Conservation (phyloP, 164 flowering plant species). For the Hamamelis virginiana region DNA sequence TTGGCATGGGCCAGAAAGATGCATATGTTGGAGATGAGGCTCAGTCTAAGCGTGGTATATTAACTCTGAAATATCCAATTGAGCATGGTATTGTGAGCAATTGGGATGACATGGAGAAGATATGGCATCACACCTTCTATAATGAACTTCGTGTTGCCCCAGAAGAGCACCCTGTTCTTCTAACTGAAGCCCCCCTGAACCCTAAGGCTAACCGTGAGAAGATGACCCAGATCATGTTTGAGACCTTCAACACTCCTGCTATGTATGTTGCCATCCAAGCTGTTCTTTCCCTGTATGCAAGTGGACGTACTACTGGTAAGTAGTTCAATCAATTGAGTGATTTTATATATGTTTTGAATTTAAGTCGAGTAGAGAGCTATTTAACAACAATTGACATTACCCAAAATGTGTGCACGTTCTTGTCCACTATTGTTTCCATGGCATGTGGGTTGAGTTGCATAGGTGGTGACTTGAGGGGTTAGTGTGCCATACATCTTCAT, state of each 20-base stretch:
- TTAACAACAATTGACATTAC: too few relatives aligned
- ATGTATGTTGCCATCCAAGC: constrained; percentile 84
- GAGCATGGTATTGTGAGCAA: constrained; percentile 82
- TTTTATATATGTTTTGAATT: too few relatives aligned
- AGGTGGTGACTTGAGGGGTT: too few relatives aligned
- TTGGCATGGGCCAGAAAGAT: constrained; percentile 85
- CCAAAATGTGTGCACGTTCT: too few relatives aligned
- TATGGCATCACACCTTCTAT: constrained; percentile 79
- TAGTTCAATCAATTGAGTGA: background rate
- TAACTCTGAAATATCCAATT: constrained; percentile 70
- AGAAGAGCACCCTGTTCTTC: constrained; percentile 77
- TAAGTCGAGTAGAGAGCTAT: too few relatives aligned
- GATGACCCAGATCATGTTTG: constrained; percentile 83
- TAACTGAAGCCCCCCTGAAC: constrained; percentile 80
- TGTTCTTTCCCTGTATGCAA: constrained; percentile 69
- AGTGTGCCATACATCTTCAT: too few relatives aligned
- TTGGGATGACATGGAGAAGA: constrained; percentile 91
- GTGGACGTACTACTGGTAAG: constrained; percentile 81
- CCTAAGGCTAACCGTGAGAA: constrained; percentile 81
- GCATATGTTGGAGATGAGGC: constrained; percentile 82
- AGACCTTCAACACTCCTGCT: constrained; percentile 71
- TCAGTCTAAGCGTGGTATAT: constrained; percentile 74
- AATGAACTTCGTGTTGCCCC: constrained; percentile 85
- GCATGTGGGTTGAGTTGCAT: too few relatives aligned
- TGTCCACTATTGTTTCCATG: too few relatives aligned